Evolutionary conservation across 2,329 filamentous ascomycete species (phyloP).

Genomic region (Neonectria neomacrospora): DNA sequence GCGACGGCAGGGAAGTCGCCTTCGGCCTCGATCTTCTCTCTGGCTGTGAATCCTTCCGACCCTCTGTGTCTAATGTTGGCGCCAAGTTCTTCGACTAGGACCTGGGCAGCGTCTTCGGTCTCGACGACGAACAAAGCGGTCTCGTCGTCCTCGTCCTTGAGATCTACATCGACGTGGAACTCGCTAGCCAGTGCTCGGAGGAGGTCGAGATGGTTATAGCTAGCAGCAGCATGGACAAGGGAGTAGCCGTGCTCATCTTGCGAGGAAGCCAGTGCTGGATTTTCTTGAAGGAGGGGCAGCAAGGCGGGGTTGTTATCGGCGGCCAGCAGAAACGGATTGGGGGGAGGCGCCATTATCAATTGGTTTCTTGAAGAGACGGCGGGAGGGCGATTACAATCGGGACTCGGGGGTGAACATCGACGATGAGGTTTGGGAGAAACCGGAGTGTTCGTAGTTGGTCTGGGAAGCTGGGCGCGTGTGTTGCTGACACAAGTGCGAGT

Average conservation of each 20-base stretch:
- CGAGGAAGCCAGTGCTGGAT: conserved; percentile 78
- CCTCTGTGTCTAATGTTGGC: conserved; percentile 75
- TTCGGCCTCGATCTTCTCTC: conserved; percentile 72
- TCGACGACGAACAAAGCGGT: conserved; percentile 96
- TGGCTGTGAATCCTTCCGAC: conserved; percentile 80
- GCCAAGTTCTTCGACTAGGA: conserved; percentile 84
- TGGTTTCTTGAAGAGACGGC: background rate
- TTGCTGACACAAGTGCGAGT: background rate
- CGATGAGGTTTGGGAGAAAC: background rate
- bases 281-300: conserved; percentile 76
- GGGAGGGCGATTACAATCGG: background rate
- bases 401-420: too few species aligned
- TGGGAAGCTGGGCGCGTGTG: background rate
- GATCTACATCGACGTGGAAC: conserved; percentile 80
- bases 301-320: conserved; percentile 83
- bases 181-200: conserved; percentile 80
- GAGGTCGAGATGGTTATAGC: conserved; percentile 88
- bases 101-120: conserved; percentile 78
- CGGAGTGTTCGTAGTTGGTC: background rate
- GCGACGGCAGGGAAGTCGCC: conserved; percentile 40
- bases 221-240: conserved; percentile 90
- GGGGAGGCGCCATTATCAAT: conserved; percentile 53
- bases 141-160: conserved; percentile 91
- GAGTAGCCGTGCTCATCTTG: conserved; percentile 96
- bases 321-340: conserved; percentile 79